phyloP scores from a whole-genome alignment of 768 basidiomycete genomes.

The Podaxis carcinomalis region DNA sequence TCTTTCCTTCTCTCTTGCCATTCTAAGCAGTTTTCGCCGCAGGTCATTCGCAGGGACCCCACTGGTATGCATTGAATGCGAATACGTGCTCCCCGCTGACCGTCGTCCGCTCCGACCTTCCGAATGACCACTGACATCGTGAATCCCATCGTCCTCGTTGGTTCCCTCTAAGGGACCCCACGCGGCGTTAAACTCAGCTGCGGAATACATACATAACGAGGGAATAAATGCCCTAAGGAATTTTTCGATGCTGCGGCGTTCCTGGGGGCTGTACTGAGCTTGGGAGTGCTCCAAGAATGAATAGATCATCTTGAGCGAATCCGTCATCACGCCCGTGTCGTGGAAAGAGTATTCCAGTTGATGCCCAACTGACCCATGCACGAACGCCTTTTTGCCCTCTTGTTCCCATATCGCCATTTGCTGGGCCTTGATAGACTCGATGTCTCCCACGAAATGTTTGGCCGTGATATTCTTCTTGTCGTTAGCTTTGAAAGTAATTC shows the following conservation, averaged over 20 bases:
- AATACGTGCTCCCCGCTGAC: slow-evolving; percentile 38
- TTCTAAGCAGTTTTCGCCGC: slow-evolving; percentile 76
- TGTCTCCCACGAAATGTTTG: slow-evolving; percentile 77
- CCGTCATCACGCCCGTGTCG: slow-evolving; percentile 79
- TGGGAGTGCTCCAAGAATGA: slow-evolving; percentile 88
- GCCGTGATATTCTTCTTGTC: slow-evolving; percentile 92
- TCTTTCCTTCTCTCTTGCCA: slow-evolving; percentile 56
- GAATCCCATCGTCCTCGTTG: slow-evolving; percentile 35
- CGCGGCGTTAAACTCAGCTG: slow-evolving; percentile 61
- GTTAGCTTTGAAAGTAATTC: slow-evolving; percentile 89
- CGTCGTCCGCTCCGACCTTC: slow-evolving; percentile 43
- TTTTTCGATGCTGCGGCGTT: slow-evolving; percentile 79
- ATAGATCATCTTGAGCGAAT: slow-evolving; percentile 86
- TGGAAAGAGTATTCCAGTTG: slow-evolving; percentile 80
- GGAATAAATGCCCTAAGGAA: slow-evolving; percentile 87
- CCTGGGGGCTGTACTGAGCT: slow-evolving; percentile 65
- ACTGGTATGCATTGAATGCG: slow-evolving; percentile 33
- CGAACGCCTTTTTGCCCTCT: slow-evolving; percentile 33
- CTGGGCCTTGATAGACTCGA: slow-evolving; percentile 62
- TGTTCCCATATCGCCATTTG: slow-evolving; percentile 43
- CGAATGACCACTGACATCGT: slow-evolving; percentile 24
- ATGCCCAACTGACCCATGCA: slow-evolving; percentile 46
- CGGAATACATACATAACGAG: slow-evolving; percentile 66
- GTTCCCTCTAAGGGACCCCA: slow-evolving; percentile 52
- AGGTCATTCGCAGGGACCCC: slow-evolving; percentile 63